A percentile compares a stretch with the other conserved stretches of the same genome.
Conservation (phyloP, 305 asterid species). For the Solanum hybrid region DNA sequence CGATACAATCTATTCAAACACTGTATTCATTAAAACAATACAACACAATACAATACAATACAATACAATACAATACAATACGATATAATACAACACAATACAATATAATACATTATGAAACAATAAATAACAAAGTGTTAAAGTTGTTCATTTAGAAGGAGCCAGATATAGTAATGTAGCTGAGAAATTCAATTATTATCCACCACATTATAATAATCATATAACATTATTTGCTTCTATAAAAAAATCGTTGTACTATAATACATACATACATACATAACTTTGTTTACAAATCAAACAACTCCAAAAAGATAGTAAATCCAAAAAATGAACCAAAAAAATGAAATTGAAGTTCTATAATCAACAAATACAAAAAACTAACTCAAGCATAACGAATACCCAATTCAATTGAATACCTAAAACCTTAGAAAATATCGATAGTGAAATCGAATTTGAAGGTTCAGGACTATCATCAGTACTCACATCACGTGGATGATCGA, state of each 20-base stretch:
- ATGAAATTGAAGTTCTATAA: background rate
- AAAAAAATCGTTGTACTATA: background rate
- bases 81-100: no score
- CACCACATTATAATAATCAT: background rate
- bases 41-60: no score
- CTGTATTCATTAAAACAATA: no score
- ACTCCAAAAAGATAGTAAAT: background rate
- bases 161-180: background rate
- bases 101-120: no score
- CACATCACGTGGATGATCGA: slow-evolving; percentile 44
- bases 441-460: slow-evolving; percentile 33
- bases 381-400: slow-evolving; percentile 19
- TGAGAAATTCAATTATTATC: background rate
- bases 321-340: background rate
- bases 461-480: slow-evolving; percentile 31
- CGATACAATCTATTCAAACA: background rate
- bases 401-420: slow-evolving; percentile 21
- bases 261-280: background rate
- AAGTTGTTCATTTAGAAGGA: background rate
- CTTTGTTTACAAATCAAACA: background rate
- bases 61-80: no score
- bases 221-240: background rate
- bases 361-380: slow-evolving; percentile 9
- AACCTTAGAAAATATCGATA: slow-evolving; percentile 5
- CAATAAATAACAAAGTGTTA: background rate